A percentile compares a stretch with the other conserved stretches of the same genome.
These are phyloP conservation scores for Penicillium parvum DNA, from an alignment of 495 filamentous ascomycete species.

Conservation along the genomic window DNA sequence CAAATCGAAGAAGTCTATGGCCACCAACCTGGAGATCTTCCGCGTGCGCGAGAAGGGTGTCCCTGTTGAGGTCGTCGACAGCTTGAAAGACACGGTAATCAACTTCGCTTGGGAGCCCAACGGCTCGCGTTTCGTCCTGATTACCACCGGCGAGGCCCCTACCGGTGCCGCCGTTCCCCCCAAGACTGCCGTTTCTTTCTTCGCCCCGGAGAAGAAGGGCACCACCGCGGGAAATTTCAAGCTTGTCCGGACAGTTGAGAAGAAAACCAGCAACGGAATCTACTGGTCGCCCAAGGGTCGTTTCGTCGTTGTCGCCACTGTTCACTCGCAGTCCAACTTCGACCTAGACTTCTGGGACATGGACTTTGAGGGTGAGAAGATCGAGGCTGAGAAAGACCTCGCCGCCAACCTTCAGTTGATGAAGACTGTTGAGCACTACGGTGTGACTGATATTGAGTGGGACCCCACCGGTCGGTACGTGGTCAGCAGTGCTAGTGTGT, in stretches of 20 bases:
- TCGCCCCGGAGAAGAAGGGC: constrained; percentile 91
- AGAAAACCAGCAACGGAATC: constrained; percentile 98
- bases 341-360: constrained; percentile 97
- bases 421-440: constrained; percentile 91
- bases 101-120: constrained; percentile 99
- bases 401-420: constrained; percentile 91
- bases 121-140: constrained; percentile 93
- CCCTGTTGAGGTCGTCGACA: constrained; percentile 94
- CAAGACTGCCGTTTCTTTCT: constrained; percentile 93
- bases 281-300: constrained; percentile 99
- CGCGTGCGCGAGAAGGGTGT: constrained; percentile 93
- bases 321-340: constrained; percentile 85
- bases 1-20: constrained; percentile 96
- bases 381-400: constrained; percentile 85
- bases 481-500: constrained; percentile 83
- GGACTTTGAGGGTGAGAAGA: constrained; percentile 96
- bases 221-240: constrained; percentile 83
- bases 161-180: constrained; percentile 78
- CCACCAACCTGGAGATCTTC: constrained; percentile 98
- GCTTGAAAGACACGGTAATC: constrained; percentile 94
- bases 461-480: constrained; percentile 94
- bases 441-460: constrained; percentile 96
- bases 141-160: constrained; percentile 84
- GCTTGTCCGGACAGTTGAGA: constrained; percentile 86
- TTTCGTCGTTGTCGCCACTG: constrained; percentile 88